Percentiles rank a stretch among this genome's conserved stretches.
These are phyloP conservation scores for Priceomyces fermenticarens DNA, from an alignment of 805 yeast genomes.

Conservation along the genomic window DNA sequence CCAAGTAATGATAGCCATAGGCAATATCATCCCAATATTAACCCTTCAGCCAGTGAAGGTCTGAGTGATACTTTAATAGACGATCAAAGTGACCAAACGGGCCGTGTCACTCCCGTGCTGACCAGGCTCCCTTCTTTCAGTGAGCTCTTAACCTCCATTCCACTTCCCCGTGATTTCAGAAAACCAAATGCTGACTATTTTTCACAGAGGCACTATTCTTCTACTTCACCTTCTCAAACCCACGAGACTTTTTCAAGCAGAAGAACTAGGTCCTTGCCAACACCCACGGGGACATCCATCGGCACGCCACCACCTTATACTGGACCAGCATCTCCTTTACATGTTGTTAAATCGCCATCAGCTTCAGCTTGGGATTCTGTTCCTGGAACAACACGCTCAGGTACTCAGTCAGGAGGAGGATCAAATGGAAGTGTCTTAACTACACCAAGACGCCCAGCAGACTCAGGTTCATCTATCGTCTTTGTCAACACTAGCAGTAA, in stretches of 20 bases:
- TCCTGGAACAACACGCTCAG: neutral
- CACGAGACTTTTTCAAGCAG: neutral
- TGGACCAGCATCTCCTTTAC: conserved; percentile 3
- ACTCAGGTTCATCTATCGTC: conserved; percentile 1
- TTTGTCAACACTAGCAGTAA: conserved; percentile 1
- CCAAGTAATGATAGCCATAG: neutral
- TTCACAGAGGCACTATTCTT: neutral
- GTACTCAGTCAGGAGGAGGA: neutral
- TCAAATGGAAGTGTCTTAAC: conserved; percentile 1
- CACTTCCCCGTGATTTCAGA: conserved; percentile 18
- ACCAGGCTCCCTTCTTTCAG: conserved; percentile 29
- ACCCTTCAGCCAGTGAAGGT: too few species aligned
- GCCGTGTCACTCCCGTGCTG: neutral
- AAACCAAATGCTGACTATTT: conserved; percentile 1
- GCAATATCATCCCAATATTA: too few species aligned
- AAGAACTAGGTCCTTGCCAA: conserved; percentile 4
- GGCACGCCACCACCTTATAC: conserved; percentile 2
- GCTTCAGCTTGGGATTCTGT: conserved; percentile 1
- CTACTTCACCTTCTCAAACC: neutral
- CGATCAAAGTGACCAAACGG: too few species aligned
- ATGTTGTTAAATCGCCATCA: conserved; percentile 2
- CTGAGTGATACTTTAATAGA: too few species aligned
- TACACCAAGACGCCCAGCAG: conserved; percentile 3
- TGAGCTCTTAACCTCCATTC: conserved; percentile 31
- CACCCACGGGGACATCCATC: conserved; percentile 7